Percentiles rank a stretch among this genome's conserved stretches.
Conservation (phyloP, 257 asterid genomes). For the Salvia miltiorrhiza region DNA sequence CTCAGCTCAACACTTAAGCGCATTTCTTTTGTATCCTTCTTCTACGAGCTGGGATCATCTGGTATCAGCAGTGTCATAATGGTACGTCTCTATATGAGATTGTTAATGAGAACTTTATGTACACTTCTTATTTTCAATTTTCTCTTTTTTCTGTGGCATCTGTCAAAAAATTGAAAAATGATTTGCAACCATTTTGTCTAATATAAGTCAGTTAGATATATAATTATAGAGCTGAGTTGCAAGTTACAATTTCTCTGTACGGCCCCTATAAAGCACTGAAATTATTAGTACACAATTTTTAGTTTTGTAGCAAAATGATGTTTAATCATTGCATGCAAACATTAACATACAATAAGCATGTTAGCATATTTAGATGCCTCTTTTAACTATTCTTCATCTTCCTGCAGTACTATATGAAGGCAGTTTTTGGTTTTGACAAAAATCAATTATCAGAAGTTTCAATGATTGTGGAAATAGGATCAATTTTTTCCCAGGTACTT, state of each 20-base stretch:
- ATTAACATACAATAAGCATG: constrained; percentile 1
- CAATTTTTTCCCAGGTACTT: constrained; percentile 87
- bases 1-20: constrained; percentile 69
- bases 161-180: not conserved
- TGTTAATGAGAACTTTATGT: not conserved
- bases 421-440: constrained; percentile 81
- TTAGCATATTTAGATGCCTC: constrained; percentile 4
- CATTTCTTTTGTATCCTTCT: constrained; percentile 75
- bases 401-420: constrained; percentile 85
- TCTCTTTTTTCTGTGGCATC: not conserved
- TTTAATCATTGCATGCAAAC: not conserved
- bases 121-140: not conserved
- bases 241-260: not conserved
- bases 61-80: constrained; percentile 77
- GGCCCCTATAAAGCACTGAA: not conserved
- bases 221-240: not conserved
- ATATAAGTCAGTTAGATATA: not conserved
- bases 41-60: constrained; percentile 90
- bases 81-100: constrained; percentile 42
- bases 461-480: constrained; percentile 87
- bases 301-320: not conserved
- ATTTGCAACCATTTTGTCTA: not conserved
- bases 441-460: constrained; percentile 84
- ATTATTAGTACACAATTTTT: not conserved
- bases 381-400: constrained; percentile 14